phyloP scores from a whole-genome alignment of 257 asterid genomes.

The Nyctanthes arbortristis region DNA sequence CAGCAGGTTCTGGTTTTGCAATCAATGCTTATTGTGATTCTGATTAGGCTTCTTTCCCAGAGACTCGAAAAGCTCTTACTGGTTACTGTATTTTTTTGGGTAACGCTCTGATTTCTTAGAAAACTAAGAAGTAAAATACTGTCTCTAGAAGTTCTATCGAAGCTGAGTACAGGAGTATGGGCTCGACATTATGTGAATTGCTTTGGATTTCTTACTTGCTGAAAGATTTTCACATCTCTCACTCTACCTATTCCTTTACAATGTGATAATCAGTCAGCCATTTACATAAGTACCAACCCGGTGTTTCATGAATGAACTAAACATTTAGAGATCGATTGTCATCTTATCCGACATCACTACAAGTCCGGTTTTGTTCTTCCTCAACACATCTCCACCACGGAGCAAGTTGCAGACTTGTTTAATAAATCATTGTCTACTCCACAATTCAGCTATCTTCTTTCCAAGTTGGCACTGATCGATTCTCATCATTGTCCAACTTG shows the following conservation, averaged over 20 bases:
- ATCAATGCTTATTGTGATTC: not conserved
- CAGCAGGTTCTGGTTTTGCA: not conserved
- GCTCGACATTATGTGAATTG: not conserved
- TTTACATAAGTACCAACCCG: not conserved
- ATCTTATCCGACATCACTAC: not conserved
- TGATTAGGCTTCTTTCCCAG: conserved; percentile 6
- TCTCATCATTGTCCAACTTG: not conserved
- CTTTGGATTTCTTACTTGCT: not conserved
- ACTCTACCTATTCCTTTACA: not conserved
- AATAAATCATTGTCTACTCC: not conserved
- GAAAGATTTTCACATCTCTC: not conserved
- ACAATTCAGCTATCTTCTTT: not conserved
- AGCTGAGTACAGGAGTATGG: conserved; percentile 15
- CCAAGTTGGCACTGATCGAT: no score
- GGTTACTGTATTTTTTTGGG: conserved; percentile 4
- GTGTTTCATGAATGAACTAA: not conserved
- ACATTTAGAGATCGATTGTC: not conserved
- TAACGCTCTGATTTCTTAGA: not conserved
- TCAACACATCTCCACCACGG: not conserved
- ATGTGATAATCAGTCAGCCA: not conserved
- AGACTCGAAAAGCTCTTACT: not conserved
- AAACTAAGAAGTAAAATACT: not conserved
- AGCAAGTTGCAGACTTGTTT: not conserved
- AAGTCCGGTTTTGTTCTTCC: not conserved
- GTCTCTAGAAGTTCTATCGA: conserved; percentile 9